Conservation (phyloP, 169 alveolate species). For the Plasmodium reichenowi region DNA sequence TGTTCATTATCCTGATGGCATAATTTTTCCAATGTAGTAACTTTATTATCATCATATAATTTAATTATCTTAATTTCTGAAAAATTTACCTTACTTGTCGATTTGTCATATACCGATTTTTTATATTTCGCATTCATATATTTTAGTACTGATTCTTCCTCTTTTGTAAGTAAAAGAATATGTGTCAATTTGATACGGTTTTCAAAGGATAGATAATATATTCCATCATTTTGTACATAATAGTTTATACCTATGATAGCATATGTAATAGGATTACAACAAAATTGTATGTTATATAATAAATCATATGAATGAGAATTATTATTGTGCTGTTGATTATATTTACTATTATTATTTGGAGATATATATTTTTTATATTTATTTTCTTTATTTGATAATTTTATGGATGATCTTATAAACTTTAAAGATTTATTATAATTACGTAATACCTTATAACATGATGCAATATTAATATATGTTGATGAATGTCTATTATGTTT, state of each 20-base stretch:
- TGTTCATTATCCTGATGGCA: background rate
- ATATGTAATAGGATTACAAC: conserved; percentile 56
- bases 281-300: conserved; percentile 64
- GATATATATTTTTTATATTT: background rate
- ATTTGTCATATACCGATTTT: conserved; percentile 17
- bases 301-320: conserved; percentile 41
- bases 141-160: conserved; percentile 43
- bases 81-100: conserved; percentile 4
- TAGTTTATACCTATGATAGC: conserved; percentile 67
- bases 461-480: conserved; percentile 72
- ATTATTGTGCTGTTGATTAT: conserved; percentile 13
- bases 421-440: conserved; percentile 57
- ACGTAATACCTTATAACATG: conserved; percentile 58
- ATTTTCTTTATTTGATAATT: conserved; percentile 44
- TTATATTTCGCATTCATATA: conserved; percentile 28
- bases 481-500: conserved; percentile 59
- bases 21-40: conserved; percentile 10
- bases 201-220: conserved; percentile 57
- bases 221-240: conserved; percentile 64
- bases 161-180: conserved; percentile 46
- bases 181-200: conserved; percentile 40
- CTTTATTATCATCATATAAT: conserved; percentile 18
- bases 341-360: no score
- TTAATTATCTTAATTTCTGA: conserved; percentile 20
- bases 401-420: conserved; percentile 50